Base-by-base conservation (phyloP, 805 yeast genomes). In the Metschnikowia kunwiensis region DNA sequence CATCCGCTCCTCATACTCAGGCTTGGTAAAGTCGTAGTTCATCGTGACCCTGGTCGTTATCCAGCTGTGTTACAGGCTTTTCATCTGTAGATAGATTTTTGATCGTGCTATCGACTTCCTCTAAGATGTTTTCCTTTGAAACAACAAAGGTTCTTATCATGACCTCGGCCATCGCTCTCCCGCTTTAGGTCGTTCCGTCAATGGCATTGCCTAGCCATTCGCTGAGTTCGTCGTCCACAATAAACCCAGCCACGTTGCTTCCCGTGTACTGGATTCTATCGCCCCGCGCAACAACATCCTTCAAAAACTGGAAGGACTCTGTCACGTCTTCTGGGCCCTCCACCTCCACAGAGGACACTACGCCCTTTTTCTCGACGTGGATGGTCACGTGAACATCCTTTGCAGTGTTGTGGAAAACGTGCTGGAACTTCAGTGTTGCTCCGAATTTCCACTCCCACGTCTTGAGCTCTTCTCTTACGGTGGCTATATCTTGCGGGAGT, bases 371-470 rank as follows among this genome's bases (percentile, higher is more conserved):
- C 5, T 72, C 80, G 3, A 87, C 79, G 2, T 53, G 40, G 28
- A 73, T 67, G 22, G 46, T 54, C 5, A 74, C 53, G 12, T 32
- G 36, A 46, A 68, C 44, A 9, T 63, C 56, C 40, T 54, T 44
- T 25, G 60, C 55, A 0, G 57, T 56, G 27, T 64, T 58, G 2
- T 50, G 51, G 13, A 83, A 54, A 1, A 52, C 50, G 40, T 84
- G 78, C 26, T 72, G 66, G 55, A 91, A 93, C 40, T 66, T 70
- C 0, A 97, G 96, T 0, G 96, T 82, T 14, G 71, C 65, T 1
- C 87, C 89, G 57, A 63, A 87, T 24, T 64, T 75, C 95, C 96
- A 89, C 1, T 74, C 64, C 84, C 93, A 82, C 14, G 69, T 58
- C 27, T 62, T 52, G 13, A 86, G 60, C 18, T 69, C 70, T 0